A percentile compares a stretch with the other conserved stretches of the same genome.
phyloP scores from a whole-genome alignment of 2,329 filamentous ascomycete species.

The Hirsutella thompsonii region DNA sequence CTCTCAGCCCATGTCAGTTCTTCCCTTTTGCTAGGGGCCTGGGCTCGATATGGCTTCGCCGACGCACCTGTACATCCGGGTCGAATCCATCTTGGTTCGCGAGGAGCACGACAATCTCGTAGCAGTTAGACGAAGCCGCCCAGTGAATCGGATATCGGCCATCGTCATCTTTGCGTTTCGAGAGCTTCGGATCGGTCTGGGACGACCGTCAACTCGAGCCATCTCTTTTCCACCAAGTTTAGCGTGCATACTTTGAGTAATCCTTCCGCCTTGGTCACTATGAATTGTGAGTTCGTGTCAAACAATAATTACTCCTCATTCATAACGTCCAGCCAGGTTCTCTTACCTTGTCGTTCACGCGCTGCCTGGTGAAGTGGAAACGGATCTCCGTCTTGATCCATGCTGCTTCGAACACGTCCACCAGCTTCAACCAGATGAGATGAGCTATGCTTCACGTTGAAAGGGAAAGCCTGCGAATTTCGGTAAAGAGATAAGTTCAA shows the following conservation, averaged over 20 bases:
- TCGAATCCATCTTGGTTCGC: constrained; percentile 64
- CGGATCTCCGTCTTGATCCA: constrained; percentile 37
- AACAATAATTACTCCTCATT: too few species aligned
- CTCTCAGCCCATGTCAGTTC: not conserved
- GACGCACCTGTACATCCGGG: constrained; percentile 58
- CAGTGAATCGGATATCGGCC: constrained; percentile 87
- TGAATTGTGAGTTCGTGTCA: not conserved
- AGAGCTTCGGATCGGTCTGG: constrained; percentile 71
- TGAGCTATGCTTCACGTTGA: too few species aligned
- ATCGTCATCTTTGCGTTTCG: constrained; percentile 64
- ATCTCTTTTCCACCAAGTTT: too few species aligned
- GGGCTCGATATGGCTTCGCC: not conserved
- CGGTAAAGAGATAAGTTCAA: too few species aligned
- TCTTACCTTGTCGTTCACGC: constrained; percentile 64
- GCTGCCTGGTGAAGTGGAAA: constrained; percentile 82
- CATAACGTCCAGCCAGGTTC: not conserved
- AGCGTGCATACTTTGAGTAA: constrained; percentile 8
- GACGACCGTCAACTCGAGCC: too few species aligned
- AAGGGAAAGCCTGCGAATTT: too few species aligned
- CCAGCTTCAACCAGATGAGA: too few species aligned
- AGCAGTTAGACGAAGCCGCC: constrained; percentile 74
- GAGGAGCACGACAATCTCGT: constrained; percentile 62
- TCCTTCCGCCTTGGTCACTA: constrained; percentile 8
- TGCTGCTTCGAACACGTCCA: constrained; percentile 3
- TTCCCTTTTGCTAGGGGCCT: not conserved